Base-by-base conservation (phyloP, 2,329 filamentous ascomycete species). In the Clarireedia monteithiana region DNA sequence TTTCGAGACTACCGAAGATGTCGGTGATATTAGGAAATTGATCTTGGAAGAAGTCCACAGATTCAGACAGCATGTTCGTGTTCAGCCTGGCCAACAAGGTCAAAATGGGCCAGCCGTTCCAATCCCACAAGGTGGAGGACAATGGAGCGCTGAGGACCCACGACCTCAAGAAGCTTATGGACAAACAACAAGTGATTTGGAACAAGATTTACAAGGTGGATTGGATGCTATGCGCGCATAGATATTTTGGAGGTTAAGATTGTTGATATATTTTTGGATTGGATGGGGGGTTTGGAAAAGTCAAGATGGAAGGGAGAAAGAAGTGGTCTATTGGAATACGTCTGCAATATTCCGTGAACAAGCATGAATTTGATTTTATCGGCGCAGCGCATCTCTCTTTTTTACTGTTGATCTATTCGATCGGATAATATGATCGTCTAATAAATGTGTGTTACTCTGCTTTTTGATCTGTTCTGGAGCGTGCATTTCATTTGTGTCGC, bases 1-100 rank as follows among this genome's bases (percentile, higher is more conserved):
- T 71, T 99, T 99, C 68, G 94, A 99, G 72, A 85, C 96, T n/a
- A 84, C 96, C 40, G 92, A 99, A 53, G 94, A 97, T 46, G 91
- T 99, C 20, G 81, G 79, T 23, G 89, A 96, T 65, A 97, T 99
- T 91, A 89, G 94, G 70, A 85, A 86, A 73, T 95, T 96, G 89
- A 99, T 99, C 62, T 78, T 96, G 58, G 87, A 92, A n/a, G 94
- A 99, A 73, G 94, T 99, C 49, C 79, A 84, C 68, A 81, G 84
- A 62, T 99, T 99, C 83, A 84, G 94, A 60, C 77, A 80, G 57
- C 67, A 67, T 48, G 68, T 69, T n/a, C 59, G 68, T 40, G 63
- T 70, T 26, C 68, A 68, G 52, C 68, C 68, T 1, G 67, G 64
- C 34, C 64, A 67, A 54, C 63, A 64, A 59, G 64, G 62, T 23